A percentile compares a stretch with the other conserved stretches of the same genome.
Conservation (phyloP, 192 early-diverging fungal genomes). For the Dissophora ornata region DNA sequence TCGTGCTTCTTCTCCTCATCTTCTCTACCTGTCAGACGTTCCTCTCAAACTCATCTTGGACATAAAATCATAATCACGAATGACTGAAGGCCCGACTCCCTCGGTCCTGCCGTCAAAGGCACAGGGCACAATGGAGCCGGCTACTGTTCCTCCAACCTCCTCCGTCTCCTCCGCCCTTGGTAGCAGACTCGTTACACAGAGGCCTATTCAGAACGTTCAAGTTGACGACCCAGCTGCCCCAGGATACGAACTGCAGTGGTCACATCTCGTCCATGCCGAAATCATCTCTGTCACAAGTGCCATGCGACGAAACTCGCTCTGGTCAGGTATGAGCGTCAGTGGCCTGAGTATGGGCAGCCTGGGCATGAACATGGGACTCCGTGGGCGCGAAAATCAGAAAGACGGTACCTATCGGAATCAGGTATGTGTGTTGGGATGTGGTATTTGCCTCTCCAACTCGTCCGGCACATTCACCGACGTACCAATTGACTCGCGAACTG, state of each 20-base stretch:
- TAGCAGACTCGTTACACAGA: constrained; percentile 27
- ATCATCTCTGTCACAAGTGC: constrained; percentile 79
- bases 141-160: constrained; percentile 8
- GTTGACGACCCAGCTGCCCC: constrained; percentile 1
- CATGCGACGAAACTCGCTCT: constrained; percentile 86
- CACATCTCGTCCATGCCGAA: constrained; percentile 78
- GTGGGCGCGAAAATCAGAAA: constrained; percentile 56
- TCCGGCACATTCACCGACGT: no score
- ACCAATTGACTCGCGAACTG: no score
- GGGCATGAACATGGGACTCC: constrained; percentile 70
- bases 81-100: constrained; percentile 28
- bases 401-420: constrained; percentile 61
- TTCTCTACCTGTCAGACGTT: no score
- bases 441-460: no score
- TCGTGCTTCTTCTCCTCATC: not conserved
- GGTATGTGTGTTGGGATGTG: constrained; percentile 46
- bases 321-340: constrained; percentile 71
- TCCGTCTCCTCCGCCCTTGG: constrained; percentile 19
- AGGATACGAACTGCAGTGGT: constrained; percentile 73
- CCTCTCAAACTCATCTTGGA: no score
- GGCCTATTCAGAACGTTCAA: not conserved
- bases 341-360: constrained; percentile 67
- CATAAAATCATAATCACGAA: constrained; percentile 7
- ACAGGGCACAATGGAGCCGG: constrained; percentile 3
- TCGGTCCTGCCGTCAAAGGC: constrained; percentile 22